Conservation (phyloP, 169 alveolate species). For the Perkinsus olseni region DNA sequence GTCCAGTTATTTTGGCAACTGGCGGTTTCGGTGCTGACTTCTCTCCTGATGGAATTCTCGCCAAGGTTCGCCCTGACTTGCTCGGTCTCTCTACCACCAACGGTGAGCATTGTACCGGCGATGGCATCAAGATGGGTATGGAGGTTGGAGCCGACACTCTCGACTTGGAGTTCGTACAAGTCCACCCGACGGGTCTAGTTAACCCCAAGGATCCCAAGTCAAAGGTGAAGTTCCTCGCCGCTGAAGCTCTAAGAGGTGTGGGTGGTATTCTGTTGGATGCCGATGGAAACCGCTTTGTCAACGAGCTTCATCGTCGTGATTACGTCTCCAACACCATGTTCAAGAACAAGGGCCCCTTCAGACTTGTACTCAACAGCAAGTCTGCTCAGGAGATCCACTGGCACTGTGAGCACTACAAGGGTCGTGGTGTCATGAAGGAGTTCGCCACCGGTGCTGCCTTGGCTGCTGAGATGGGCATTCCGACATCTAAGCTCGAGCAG, state of each 20-base stretch:
- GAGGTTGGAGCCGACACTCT: slow-evolving; percentile 37
- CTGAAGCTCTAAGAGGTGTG: slow-evolving; percentile 42
- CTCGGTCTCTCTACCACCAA: slow-evolving; percentile 30
- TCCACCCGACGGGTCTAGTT: slow-evolving; percentile 44
- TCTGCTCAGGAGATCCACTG: slow-evolving; percentile 13
- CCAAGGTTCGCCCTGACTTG: slow-evolving; percentile 22
- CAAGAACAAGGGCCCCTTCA: slow-evolving; percentile 43
- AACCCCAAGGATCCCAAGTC: slow-evolving; percentile 30
- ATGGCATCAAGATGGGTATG: slow-evolving; percentile 40
- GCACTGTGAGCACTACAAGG: slow-evolving; percentile 21
- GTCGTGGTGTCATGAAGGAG: slow-evolving; percentile 15
- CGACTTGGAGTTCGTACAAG: slow-evolving; percentile 37
- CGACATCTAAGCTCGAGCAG: slow-evolving; percentile 7
- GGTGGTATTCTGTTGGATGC: slow-evolving; percentile 37
- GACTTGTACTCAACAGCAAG: slow-evolving; percentile 29
- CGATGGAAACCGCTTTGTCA: slow-evolving; percentile 47
- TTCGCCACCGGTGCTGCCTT: slow-evolving; percentile 7
- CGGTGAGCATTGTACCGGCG: slow-evolving; percentile 29
- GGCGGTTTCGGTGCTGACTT: slow-evolving; percentile 51
- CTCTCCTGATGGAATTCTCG: slow-evolving; percentile 30
- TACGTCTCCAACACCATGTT: slow-evolving; percentile 41
- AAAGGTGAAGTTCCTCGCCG: slow-evolving; percentile 40
- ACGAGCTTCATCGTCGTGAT: slow-evolving; percentile 45
- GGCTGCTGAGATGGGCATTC: slow-evolving; percentile 13
- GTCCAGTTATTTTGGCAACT: slow-evolving; percentile 30